Evolutionary conservation across 495 filamentous ascomycete genomes (phyloP).

Genomic region (Xylaria nigripes): DNA sequence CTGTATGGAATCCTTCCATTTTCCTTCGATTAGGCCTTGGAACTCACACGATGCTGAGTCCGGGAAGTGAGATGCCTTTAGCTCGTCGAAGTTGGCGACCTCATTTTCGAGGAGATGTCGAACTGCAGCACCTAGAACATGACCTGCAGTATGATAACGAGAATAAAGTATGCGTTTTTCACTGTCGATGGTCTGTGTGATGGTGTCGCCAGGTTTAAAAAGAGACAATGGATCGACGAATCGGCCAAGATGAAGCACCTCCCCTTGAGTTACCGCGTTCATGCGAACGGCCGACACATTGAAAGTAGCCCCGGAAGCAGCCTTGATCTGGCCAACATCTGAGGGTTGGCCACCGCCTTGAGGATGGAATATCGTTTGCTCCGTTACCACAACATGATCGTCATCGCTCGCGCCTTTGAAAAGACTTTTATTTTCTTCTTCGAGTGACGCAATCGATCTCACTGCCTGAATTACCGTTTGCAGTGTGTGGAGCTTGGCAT

Average conservation of each 20-base stretch:
- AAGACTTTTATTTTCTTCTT: constrained; percentile 37
- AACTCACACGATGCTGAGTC: constrained; percentile 53
- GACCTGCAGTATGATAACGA: constrained; percentile 56
- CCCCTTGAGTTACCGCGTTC: constrained; percentile 33
- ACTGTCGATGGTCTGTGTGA: constrained; percentile 45
- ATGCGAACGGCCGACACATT: constrained; percentile 45
- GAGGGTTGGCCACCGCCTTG: constrained; percentile 61
- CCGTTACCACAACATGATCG: constrained; percentile 46
- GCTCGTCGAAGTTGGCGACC: constrained; percentile 45
- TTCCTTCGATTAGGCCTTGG: constrained; percentile 49
- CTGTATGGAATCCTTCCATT: constrained; percentile 51
- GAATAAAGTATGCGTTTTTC: constrained; percentile 50
- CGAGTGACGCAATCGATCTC: constrained; percentile 36
- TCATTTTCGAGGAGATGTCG: constrained; percentile 43
- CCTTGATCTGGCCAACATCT: constrained; percentile 47
- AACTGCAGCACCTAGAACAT: constrained; percentile 53
- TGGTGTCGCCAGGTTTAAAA: constrained; percentile 30
- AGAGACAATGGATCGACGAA: constrained; percentile 27
- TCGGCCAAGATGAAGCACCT: constrained; percentile 51
- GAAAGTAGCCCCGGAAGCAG: constrained; percentile 27
- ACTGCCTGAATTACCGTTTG: constrained; percentile 38
- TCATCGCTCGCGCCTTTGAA: constrained; percentile 42
- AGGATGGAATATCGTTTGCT: constrained; percentile 56
- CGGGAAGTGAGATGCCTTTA: constrained; percentile 57
- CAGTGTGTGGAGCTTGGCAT: constrained; percentile 40